Conservation (phyloP, 768 basidiomycete species). For the Mrakia blollopis region DNA sequence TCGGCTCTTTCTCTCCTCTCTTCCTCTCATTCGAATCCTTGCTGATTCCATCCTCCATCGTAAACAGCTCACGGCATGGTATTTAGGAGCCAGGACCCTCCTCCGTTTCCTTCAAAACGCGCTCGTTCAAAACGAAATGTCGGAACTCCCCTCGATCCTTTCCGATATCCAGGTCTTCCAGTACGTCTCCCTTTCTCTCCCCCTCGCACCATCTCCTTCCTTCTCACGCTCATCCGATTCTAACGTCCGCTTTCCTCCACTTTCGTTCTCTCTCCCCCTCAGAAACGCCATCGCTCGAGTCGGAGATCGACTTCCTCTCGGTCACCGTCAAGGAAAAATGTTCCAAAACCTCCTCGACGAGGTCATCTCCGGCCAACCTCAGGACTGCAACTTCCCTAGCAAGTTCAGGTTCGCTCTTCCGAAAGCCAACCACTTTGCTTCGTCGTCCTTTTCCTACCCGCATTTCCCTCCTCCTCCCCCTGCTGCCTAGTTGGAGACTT, state of each 20-base stretch:
- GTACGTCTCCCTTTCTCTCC: neutral
- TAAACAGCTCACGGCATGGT: neutral
- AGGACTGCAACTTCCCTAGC: neutral
- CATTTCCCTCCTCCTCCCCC: too few relatives aligned
- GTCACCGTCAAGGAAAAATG: neutral
- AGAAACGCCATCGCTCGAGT: neutral
- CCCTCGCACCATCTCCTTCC: neutral
- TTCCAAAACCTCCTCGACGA: neutral
- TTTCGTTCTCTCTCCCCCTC: neutral
- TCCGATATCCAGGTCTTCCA: neutral
- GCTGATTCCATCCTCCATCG: neutral
- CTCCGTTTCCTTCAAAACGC: constrained; percentile 1
- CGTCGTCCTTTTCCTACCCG: too few relatives aligned
- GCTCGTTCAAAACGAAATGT: neutral
- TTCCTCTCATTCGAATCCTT: neutral
- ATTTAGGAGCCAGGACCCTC: constrained; percentile 1
- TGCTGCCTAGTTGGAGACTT: too few relatives aligned
- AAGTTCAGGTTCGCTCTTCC: neutral
- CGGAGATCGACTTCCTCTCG: neutral
- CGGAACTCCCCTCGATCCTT: neutral
- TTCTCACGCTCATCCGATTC: neutral
- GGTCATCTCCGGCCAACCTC: neutral
- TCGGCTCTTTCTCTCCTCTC: neutral
- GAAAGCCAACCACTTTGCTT: neutral
- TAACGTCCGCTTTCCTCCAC: neutral